Percentiles rank a stretch among this genome's conserved stretches.
Evolutionary conservation across 441 rosid species (phyloP).

Genomic region (Populus hybrid): DNA sequence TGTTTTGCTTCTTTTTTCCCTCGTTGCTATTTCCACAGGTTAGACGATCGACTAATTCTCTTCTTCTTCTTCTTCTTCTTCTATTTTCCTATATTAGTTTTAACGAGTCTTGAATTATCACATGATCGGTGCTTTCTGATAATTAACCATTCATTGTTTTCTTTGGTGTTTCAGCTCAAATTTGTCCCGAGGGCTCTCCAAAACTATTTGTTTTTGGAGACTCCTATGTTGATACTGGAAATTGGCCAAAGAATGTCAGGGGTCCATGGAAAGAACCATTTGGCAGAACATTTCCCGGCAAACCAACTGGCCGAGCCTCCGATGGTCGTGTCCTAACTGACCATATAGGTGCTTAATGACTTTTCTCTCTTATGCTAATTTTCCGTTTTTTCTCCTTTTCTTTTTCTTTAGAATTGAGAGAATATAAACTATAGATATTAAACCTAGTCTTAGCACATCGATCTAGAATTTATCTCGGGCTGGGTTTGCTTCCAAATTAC

Average conservation of each 20-base stretch:
- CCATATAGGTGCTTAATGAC: conserved; percentile 6
- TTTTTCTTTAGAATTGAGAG: too few relatives aligned
- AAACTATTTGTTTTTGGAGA: conserved; percentile 19
- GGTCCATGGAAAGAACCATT: conserved; percentile 11
- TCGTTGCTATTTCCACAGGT: background rate
- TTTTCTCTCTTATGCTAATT: background rate
- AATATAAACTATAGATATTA: too few relatives aligned
- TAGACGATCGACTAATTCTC: background rate
- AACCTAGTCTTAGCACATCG: too few relatives aligned
- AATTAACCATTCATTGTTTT: background rate
- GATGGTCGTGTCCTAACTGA: conserved; percentile 20
- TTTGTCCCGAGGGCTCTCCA: background rate
- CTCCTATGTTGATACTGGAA: conserved; percentile 19
- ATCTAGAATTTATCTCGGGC: too few relatives aligned
- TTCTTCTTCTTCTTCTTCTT: too few relatives aligned
- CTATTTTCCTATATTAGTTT: background rate
- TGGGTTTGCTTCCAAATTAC: too few relatives aligned
- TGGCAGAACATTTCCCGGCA: conserved; percentile 18
- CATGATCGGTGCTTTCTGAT: background rate
- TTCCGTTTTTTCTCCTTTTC: too few relatives aligned
- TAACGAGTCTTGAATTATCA: too few relatives aligned
- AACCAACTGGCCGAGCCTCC: conserved; percentile 17
- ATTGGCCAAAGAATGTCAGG: background rate
- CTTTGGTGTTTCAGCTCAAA: background rate
- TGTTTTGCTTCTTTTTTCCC: background rate